Base-by-base conservation (phyloP, 2,329 filamentous ascomycete species). In the Dryadomyces quercivorus region DNA sequence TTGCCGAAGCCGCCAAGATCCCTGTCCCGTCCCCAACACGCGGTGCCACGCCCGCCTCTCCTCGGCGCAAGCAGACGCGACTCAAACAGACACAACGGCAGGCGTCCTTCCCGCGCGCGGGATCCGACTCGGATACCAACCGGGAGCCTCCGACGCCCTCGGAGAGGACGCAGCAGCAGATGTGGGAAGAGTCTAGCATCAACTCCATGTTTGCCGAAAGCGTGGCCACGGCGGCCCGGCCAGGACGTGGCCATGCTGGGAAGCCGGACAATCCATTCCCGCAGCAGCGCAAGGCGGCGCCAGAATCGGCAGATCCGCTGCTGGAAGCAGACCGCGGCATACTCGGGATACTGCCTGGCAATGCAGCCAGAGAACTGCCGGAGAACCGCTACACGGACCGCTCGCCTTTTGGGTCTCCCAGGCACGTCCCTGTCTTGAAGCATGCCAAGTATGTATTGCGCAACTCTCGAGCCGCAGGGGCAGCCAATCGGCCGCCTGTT, bases 361-460 rank as follows among this genome's bases (percentile, higher is more conserved):
- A 55, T 51, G 52, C 50, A 51, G 52, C 50, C 8, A 60, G 58
- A 21, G 64, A 40, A 15, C 6, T 12, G 36, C 10, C 59, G 12
- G 63, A 62, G 9, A 55, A 60, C 34, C 61, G 61, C 9, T 63
- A 63, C 38, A 61, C 58, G 16, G 60, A 63, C 8, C 58, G 60
- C 13, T 54, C 59, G 16, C 59, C 58, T 2, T 63, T 61, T 51
- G 64, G 65, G 10, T 62, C 60, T 5, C 60, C 66, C 0, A 59
- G 64, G 1, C 61, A 61, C 52, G 46, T 57, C 7, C 62, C 58
- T 34, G 60, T 59, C 8, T 54, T 65, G 40, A 62, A 65, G 53
- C 65, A 65, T 22, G 61, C 67, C 18, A 69, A 65, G 50, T 63
- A 73, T n/a, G 66, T 73, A 0, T 61, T 73, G 55, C 68, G 73